Base-by-base conservation (phyloP, 192 early-diverging fungal genomes). In the Hyaloraphidium curvatum region DNA sequence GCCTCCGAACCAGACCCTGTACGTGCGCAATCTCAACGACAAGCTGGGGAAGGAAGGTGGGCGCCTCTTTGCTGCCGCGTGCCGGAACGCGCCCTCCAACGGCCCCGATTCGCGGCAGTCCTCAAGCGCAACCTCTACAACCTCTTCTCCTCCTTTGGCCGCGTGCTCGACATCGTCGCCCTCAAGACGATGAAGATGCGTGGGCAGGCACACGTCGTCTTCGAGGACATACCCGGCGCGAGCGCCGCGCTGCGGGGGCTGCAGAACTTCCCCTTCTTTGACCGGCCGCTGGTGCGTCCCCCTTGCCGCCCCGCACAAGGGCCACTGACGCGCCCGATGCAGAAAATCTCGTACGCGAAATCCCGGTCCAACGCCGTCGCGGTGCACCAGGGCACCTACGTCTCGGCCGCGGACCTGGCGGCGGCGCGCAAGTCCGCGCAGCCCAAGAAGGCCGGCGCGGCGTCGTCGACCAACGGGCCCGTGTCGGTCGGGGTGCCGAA, bases 121-220 rank as follows among this genome's bases (percentile, higher is more conserved):
- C 54, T 55, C 26, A 27, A 31, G 22, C 39, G 51, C 39, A 74
- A 73, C 16, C 66, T 89, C n/a, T 89, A 89, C 69, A 65, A 73
- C 39, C 67, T 93, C 26, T 98, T 94, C 62, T 76, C 86, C 14
- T 68, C 83, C 2, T 89, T 88, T 60, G 95, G 91, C 11, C 68
- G 73, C 43, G 72, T 98, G 26, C 57, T 92, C 19, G 89, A 89
- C 62, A 79, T 98, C 19, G 86, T 89, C 7, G 85, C 88, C 13
- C 61, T 75, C 40, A 82, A 84, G 58, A 91, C 82, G 4, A 56
- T 63, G 26, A 82, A 78, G 40, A 81, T 87, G 75, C 84, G 91
- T 27, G 91, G 90, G 16, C 95, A 98, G 67, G 95, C 95, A 0
- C 92, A 89, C 62, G 64, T 98, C 21, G 91, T 81, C 14, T 94